phyloP scores from a whole-genome alignment of 2,329 filamentous ascomycete genomes.

The Pseudogymnoascus sp. region DNA sequence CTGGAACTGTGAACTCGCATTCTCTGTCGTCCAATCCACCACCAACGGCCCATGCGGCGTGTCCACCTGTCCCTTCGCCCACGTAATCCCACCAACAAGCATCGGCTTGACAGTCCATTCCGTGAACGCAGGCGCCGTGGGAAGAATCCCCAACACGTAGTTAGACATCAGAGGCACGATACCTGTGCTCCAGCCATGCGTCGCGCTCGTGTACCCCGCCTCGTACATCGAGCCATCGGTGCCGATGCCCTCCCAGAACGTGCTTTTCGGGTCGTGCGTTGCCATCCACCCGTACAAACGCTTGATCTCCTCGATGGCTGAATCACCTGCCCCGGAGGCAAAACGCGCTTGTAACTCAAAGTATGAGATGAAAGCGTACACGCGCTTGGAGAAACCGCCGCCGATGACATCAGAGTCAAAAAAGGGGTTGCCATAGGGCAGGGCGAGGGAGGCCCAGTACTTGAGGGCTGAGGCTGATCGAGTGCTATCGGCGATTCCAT shows the following conservation, averaged over 20 bases:
- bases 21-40: constrained; percentile 31
- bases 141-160: constrained; percentile 39
- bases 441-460: constrained; percentile 32
- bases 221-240: constrained; percentile 35
- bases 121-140: constrained; percentile 35
- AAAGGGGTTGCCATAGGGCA: constrained; percentile 42
- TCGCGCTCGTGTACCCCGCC: constrained; percentile 38
- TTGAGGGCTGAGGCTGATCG: constrained; percentile 29
- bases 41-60: constrained; percentile 33
- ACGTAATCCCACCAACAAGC: constrained; percentile 28
- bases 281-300: constrained; percentile 44
- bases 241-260: constrained; percentile 45
- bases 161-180: constrained; percentile 38
- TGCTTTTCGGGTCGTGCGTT: constrained; percentile 36
- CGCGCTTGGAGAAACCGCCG: constrained; percentile 34
- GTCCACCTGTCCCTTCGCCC: constrained; percentile 37
- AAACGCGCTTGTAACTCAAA: constrained; percentile 45
- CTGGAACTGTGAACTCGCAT: constrained; percentile 18
- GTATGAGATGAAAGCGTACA: constrained; percentile 45
- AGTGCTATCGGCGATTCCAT: constrained; percentile 27
- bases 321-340: constrained; percentile 25
- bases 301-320: constrained; percentile 37
- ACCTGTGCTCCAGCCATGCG: constrained; percentile 44
- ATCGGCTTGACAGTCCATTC: constrained; percentile 34
- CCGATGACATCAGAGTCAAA: constrained; percentile 37